These are phyloP conservation scores for Irpex sp. DNA, from an alignment of 1,284 basidiomycete species.

Conservation along the genomic window DNA sequence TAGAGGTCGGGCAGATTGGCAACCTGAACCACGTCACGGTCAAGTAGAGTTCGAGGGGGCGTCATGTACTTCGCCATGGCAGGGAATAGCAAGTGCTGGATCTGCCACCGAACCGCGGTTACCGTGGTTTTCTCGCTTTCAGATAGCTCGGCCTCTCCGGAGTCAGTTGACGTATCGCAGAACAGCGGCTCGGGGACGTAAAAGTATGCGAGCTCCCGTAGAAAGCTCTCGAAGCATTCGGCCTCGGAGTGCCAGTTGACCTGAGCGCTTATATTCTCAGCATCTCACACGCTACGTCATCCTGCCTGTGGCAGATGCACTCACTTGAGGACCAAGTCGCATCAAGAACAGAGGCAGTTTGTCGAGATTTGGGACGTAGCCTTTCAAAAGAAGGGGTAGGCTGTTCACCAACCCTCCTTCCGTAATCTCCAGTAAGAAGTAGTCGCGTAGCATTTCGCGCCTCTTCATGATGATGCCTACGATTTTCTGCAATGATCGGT, in stretches of 20 bases:
- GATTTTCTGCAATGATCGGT: constrained; percentile 46
- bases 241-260: constrained; percentile 87
- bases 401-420: constrained; percentile 64
- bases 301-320: constrained; percentile 14
- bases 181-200: constrained; percentile 65
- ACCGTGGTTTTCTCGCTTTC: constrained; percentile 31
- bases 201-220: constrained; percentile 90
- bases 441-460: constrained; percentile 88
- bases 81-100: constrained; percentile 86
- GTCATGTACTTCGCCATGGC: constrained; percentile 72
- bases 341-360: constrained; percentile 84
- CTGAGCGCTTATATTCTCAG: constrained; percentile 35
- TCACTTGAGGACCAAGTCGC: constrained; percentile 80
- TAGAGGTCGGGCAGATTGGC: constrained; percentile 88
- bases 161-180: constrained; percentile 8
- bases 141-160: constrained; percentile 8
- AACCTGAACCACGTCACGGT: constrained; percentile 78
- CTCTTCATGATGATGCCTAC: constrained; percentile 50
- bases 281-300: constrained; percentile 9
- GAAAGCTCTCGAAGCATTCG: constrained; percentile 82
- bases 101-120: constrained; percentile 74
- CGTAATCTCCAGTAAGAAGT: constrained; percentile 80
- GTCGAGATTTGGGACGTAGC: constrained; percentile 84
- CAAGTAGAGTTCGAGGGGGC: constrained; percentile 67
- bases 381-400: constrained; percentile 79